Evolutionary conservation across 1,284 basidiomycete genomes (phyloP).

Genomic region (Cystobasidium pallidum): DNA sequence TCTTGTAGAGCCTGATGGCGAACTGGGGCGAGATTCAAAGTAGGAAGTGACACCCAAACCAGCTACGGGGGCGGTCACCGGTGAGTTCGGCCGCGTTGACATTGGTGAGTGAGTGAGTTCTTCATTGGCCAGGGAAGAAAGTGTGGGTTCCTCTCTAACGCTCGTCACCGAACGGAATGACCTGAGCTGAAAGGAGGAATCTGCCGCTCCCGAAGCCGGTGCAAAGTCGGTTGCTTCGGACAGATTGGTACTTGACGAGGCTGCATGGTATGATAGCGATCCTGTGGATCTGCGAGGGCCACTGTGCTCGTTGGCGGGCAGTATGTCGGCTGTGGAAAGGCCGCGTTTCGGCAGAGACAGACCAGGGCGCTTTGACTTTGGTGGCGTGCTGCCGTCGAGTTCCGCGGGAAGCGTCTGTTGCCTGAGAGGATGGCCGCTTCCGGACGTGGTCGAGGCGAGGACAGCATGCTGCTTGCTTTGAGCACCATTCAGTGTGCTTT

Average conservation of each 20-base stretch:
- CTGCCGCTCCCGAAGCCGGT: slow-evolving; percentile 16
- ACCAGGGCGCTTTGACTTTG: slow-evolving; percentile 25
- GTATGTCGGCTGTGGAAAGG: slow-evolving; percentile 4
- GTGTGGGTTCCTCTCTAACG: slow-evolving; percentile 37
- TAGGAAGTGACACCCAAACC: slow-evolving; percentile 4
- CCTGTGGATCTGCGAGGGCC: slow-evolving; percentile 3
- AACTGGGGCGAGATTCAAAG: slow-evolving; percentile 14
- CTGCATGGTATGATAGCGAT: neutral
- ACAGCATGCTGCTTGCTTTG: neutral
- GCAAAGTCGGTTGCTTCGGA: neutral
- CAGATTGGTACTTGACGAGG: neutral
- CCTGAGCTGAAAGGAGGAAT: slow-evolving; percentile 32
- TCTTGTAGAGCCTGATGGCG: neutral
- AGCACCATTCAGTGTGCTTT: neutral
- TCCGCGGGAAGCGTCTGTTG: slow-evolving; percentile 41
- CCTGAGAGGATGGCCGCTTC: slow-evolving; percentile 29
- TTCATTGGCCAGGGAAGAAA: slow-evolving; percentile 27
- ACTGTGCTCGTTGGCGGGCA: neutral
- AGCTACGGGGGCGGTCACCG: slow-evolving; percentile 5
- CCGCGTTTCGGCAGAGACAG: slow-evolving; percentile 27
- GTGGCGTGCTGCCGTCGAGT: slow-evolving; percentile 12
- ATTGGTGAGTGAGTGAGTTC: slow-evolving; percentile 14
- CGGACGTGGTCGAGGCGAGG: neutral
- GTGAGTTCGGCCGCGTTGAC: slow-evolving; percentile 29
- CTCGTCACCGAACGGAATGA: slow-evolving; percentile 36